Conservation (phyloP, 2,329 filamentous ascomycete species). For the Fusarium heterosporum region DNA sequence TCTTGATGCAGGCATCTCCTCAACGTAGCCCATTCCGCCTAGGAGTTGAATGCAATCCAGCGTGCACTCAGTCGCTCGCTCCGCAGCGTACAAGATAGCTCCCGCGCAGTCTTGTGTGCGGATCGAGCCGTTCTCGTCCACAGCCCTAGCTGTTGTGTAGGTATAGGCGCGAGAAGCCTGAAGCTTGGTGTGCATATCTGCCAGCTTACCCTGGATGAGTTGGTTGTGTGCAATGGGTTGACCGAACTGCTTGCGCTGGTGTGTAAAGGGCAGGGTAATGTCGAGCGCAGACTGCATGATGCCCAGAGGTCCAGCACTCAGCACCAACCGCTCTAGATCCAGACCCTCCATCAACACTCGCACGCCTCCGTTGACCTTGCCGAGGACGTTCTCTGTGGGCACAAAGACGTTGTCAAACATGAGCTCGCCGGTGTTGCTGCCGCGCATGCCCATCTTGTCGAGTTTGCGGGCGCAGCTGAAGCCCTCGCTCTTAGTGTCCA, state of each 20-base stretch:
- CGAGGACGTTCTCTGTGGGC: slow-evolving; percentile 83
- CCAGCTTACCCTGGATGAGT: slow-evolving; percentile 89
- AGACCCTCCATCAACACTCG: slow-evolving; percentile 95
- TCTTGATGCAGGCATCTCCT: slow-evolving; percentile 91
- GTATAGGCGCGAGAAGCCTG: slow-evolving; percentile 89
- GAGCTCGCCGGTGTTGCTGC: slow-evolving; percentile 94
- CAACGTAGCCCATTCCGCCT: slow-evolving; percentile 95
- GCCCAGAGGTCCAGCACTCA: slow-evolving; percentile 89
- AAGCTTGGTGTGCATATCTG: slow-evolving; percentile 97
- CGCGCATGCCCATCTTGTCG: slow-evolving; percentile 98
- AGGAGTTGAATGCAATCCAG: slow-evolving; percentile 92
- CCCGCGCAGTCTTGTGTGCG: slow-evolving; percentile 93
- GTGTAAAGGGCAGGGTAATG: slow-evolving; percentile 86
- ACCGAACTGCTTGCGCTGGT: slow-evolving; percentile 90
- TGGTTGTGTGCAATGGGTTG: slow-evolving; percentile 91
- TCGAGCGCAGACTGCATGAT: slow-evolving; percentile 95
- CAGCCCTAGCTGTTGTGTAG: slow-evolving; percentile 80
- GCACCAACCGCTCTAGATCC: slow-evolving; percentile 91
- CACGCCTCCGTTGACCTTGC: slow-evolving; percentile 83
- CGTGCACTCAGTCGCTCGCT: slow-evolving; percentile 86
- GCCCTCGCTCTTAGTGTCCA: slow-evolving; percentile 76
- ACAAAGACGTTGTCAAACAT: slow-evolving; percentile 93
- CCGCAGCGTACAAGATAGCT: slow-evolving; percentile 91
- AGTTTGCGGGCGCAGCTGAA: slow-evolving; percentile 92
- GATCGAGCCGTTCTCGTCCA: slow-evolving; percentile 81